Evolutionary conservation across 352 stramenopile species (phyloP).

Genomic region (Globisporangium lucens): DNA sequence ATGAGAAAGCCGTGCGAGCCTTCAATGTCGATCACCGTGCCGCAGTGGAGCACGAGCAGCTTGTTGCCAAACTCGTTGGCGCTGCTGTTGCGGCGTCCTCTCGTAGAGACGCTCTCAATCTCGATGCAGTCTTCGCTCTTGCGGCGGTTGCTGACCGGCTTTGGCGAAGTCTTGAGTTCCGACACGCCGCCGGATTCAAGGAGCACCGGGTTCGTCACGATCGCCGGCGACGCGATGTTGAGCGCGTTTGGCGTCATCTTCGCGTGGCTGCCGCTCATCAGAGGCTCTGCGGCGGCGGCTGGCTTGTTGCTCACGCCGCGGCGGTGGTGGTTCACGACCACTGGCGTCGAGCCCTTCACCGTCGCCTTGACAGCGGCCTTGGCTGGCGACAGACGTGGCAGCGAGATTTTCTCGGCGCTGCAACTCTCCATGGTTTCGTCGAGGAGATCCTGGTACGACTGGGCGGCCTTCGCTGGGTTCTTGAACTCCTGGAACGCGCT

Average conservation of each 20-base stretch:
- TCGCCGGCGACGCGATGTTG: constrained; percentile 41
- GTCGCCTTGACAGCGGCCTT: constrained; percentile 17
- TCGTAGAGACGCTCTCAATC: constrained; percentile 12
- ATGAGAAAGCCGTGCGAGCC: constrained; percentile 75
- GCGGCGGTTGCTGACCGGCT: constrained; percentile 5
- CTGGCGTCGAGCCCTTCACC: constrained; percentile 15
- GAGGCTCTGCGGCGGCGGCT: constrained; percentile 14
- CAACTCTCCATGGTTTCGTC: constrained; percentile 57
- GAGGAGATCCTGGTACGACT: constrained; percentile 56
- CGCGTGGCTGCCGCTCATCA: constrained; percentile 20
- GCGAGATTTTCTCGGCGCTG: constrained; percentile 39
- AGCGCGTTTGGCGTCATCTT: constrained; percentile 22
- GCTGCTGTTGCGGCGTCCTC: constrained; percentile 24
- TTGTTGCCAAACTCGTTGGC: constrained; percentile 38
- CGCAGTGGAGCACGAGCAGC: constrained; percentile 69
- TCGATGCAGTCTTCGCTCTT: constrained; percentile 20
- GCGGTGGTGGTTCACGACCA: constrained; percentile 19
- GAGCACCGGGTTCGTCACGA: constrained; percentile 22
- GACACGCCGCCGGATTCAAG: constrained; percentile 17
- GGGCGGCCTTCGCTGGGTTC: constrained; percentile 25
- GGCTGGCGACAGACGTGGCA: constrained; percentile 43
- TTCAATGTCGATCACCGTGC: constrained; percentile 77
- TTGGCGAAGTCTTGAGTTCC: constrained; percentile 9
- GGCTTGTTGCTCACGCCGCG: constrained; percentile 11
- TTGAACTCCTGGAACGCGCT: constrained; percentile 67